phyloP scores from a whole-genome alignment of 2,329 filamentous ascomycete genomes.

The Cadophora sp. region DNA sequence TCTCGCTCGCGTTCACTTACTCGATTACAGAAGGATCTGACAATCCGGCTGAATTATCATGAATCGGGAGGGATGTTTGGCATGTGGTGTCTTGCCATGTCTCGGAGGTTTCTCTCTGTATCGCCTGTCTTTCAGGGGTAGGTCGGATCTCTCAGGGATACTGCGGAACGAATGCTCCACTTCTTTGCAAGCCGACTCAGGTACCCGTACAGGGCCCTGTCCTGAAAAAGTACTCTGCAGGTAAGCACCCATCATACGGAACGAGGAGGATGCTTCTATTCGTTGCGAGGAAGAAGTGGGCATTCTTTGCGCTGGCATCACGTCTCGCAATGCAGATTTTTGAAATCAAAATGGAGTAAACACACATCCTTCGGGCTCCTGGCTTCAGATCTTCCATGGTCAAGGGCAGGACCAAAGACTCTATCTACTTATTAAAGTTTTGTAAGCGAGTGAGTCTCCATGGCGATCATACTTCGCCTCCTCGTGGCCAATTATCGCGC shows the following conservation, averaged over 20 bases:
- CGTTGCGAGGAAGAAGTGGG: neutral
- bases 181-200: neutral
- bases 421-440: neutral
- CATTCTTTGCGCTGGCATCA: neutral
- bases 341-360: neutral
- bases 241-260: constrained; percentile 3
- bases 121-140: neutral
- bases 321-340: neutral
- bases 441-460: constrained; percentile 7
- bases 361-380: neutral
- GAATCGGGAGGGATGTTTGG: neutral
- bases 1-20: neutral
- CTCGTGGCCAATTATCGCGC: constrained; percentile 11
- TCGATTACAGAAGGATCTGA: neutral
- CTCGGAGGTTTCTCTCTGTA: constrained; percentile 7
- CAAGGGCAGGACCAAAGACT: neutral
- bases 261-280: neutral
- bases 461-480: constrained; percentile 12
- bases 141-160: constrained; percentile 8
- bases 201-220: neutral
- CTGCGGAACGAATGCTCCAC: neutral
- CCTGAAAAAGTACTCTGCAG: neutral
- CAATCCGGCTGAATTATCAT: neutral
- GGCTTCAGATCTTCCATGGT: constrained; percentile 9
- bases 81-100: constrained; percentile 11